Percentiles rank a stretch among this genome's conserved stretches.
Evolutionary conservation across 2,329 filamentous ascomycete species (phyloP).

Genomic region (Sporothrix pallida): DNA sequence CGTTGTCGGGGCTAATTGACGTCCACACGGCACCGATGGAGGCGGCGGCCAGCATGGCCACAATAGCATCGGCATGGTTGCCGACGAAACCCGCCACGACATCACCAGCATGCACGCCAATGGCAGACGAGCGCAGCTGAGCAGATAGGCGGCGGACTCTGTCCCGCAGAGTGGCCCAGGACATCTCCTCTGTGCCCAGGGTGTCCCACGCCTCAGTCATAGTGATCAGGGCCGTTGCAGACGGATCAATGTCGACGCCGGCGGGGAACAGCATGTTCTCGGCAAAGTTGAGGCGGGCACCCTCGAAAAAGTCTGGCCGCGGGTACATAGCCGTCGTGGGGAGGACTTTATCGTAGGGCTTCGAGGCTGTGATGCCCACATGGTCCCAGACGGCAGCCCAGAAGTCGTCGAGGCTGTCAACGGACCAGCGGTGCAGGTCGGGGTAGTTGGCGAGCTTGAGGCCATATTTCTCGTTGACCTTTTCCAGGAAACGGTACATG

Average conservation of each 20-base stretch:
- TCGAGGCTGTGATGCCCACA: constrained; percentile 74
- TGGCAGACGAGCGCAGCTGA: constrained; percentile 62
- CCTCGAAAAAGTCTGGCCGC: constrained; percentile 82
- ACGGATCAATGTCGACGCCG: constrained; percentile 59
- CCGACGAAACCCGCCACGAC: constrained; percentile 78
- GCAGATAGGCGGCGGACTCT: constrained; percentile 75
- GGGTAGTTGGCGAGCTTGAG: constrained; percentile 70
- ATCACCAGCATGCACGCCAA: constrained; percentile 63
- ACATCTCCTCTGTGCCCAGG: constrained; percentile 52
- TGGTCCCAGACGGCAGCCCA: constrained; percentile 89
- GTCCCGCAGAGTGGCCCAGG: constrained; percentile 82
- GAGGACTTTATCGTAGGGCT: constrained; percentile 71
- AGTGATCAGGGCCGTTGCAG: constrained; percentile 74
- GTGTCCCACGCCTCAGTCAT: constrained; percentile 73
- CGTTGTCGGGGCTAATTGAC: constrained; percentile 88
- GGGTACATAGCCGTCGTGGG: constrained; percentile 77
- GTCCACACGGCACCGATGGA: constrained; percentile 91
- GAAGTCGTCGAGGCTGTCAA: constrained; percentile 74
- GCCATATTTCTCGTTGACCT: constrained; percentile 70
- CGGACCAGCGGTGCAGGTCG: constrained; percentile 84
- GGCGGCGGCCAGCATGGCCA: constrained; percentile 84
- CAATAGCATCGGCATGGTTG: constrained; percentile 85
- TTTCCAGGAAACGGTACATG: constrained; percentile 74
- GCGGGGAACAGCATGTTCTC: constrained; percentile 88
- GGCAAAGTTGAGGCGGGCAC: constrained; percentile 84